Base-by-base conservation (phyloP, 805 yeast genomes). In the Ogataea ramenticola region DNA sequence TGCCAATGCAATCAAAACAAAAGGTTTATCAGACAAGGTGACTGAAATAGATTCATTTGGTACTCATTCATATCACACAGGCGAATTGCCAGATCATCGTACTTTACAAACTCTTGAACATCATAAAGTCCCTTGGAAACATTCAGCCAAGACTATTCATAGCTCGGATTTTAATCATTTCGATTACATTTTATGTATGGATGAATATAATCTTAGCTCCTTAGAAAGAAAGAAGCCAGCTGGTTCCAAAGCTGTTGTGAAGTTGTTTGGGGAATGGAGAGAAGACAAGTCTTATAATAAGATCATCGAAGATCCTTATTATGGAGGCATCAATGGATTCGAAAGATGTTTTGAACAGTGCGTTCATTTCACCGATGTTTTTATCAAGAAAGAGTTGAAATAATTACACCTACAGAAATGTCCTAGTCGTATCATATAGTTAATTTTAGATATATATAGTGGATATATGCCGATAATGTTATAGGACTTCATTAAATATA, bases 291-390 rank as follows among this genome's bases (percentile, higher is more conserved):
- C 65, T 35, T 76, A 72, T 47, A 69, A 68, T 17, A 69, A 62
- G 31, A 77, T 86, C 30, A 90, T 90, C 6, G 86, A 79, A 43
- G 98, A 90, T 61, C 98, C 98, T 1, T 90, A 91, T 61, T 91
- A 90, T 57, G 97, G 97, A 5, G 96, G 95, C 0, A 66, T 65
- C 19, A 73, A 77, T 50, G 96, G 96, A 2, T 90, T 90, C 58
- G 93, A 87, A 61, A 72, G 68, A 45, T 87, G 86, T 61, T 90
- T 80, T 58, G 58, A 73, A 44, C 98, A 90, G 58, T 71, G 89
- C 41, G 57, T 67, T 11, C 89, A 85, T 53, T 91, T 91, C 59
- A 77, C 86, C 45, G 77, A 82, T 50, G 80, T 79, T 48, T 85
- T 90, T 50, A 55, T 90, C 42, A 68, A 72, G 48, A 68, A 57